Base-by-base conservation (phyloP, 2,329 filamentous ascomycete species). In the Exophiala oligosperma region DNA sequence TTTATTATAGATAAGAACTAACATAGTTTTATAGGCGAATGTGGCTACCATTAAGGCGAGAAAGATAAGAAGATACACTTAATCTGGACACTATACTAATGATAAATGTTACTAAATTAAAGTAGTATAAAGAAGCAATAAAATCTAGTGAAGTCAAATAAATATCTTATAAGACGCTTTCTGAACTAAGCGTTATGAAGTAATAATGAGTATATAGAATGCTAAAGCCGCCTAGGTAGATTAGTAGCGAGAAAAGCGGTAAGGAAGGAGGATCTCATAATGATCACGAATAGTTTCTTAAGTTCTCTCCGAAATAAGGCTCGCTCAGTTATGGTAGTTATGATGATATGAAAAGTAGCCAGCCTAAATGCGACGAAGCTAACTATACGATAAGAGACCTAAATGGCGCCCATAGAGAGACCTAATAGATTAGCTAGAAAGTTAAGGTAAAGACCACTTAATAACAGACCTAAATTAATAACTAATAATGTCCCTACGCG, bases 121-220 rank as follows among this genome's bases (percentile, higher is more conserved):
- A 24, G 5, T 40, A 37, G 35, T 17, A 23, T 8, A 38, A 11
- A 41, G 29, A 41, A 41, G 23, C 14, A 17, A 14, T 17, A 41
- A 41, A 11, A 37, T 21, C 29, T 38, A 9, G 35, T 52, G 49
- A n/a, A 26, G 12, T 26, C 29, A 29, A 41, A 52, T 28, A 41
- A 52, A 52, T 5, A 52, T 38, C 35, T 52, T 17, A 37, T 52
- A 52, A 21, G 26, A 49, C 32, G n/a, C 23, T 32, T 32, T 49
- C 47, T n/a, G 26, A 11, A 32, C 26, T 4, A 49, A 32, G 47
- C 26, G 47, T n/a, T 23, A 11, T 49, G 26, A 11, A n/a, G 47
- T 32, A 23, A 49, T 49, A 9, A 37, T 49, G 26, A 49, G 47
- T 12, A 49, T 26, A 23, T 17, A 37, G 47, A 49, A 35, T 12